Evolutionary conservation across 106 monocot genomes (phyloP).

Genomic region (Allium cepa): DNA sequence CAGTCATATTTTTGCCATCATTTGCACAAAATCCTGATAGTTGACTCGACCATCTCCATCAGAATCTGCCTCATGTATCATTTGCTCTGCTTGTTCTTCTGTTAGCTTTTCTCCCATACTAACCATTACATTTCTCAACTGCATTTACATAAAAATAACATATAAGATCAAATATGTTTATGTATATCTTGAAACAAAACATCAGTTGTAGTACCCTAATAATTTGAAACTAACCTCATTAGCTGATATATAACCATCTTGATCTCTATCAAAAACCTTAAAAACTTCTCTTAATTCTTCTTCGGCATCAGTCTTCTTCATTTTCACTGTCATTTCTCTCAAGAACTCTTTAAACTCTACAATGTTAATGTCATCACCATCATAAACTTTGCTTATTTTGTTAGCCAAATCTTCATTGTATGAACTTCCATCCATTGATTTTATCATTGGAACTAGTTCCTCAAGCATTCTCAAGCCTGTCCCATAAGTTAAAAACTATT

Average conservation of each 20-base stretch:
- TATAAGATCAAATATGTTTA: neutral
- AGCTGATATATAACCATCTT: constrained; percentile 46
- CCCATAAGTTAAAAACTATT: no score
- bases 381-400: constrained; percentile 19
- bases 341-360: constrained; percentile 34
- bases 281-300: constrained; percentile 51
- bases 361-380: constrained; percentile 21
- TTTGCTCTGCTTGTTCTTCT: constrained; percentile 42
- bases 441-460: constrained; percentile 19
- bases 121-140: constrained; percentile 46
- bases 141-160: constrained; percentile 1
- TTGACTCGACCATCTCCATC: constrained; percentile 49
- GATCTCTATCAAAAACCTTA: constrained; percentile 49
- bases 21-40: constrained; percentile 32
- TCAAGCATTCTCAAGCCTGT: constrained; percentile 12
- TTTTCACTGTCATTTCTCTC: constrained; percentile 22
- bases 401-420: constrained; percentile 17
- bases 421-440: constrained; percentile 15
- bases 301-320: constrained; percentile 36
- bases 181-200: neutral
- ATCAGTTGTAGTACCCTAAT: no score
- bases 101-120: constrained; percentile 48
- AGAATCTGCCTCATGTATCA: constrained; percentile 39
- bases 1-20: constrained; percentile 21
- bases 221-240: constrained; percentile 21